Conservation (phyloP, 2,329 filamentous ascomycete species). For the Rhinocladiella mackenziei region DNA sequence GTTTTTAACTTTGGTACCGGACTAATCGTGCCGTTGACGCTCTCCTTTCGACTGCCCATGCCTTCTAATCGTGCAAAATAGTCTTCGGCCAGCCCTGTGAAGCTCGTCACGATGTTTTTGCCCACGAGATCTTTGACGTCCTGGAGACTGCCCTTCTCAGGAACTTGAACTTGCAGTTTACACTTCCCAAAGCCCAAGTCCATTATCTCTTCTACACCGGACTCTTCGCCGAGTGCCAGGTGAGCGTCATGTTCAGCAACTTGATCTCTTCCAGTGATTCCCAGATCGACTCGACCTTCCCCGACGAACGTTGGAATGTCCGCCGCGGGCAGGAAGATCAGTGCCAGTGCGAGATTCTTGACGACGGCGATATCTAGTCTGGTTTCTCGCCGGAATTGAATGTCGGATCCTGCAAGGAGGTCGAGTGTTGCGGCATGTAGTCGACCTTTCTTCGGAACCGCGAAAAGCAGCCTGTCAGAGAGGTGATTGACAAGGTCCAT, state of each 20-base stretch:
- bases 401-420: constrained; percentile 86
- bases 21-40: constrained; percentile 35
- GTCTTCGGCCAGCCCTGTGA: constrained; percentile 74
- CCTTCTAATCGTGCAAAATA: constrained; percentile 80
- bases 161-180: constrained; percentile 95
- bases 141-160: constrained; percentile 70
- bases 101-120: constrained; percentile 92
- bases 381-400: constrained; percentile 92
- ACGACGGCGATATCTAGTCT: constrained; percentile 96
- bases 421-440: constrained; percentile 84
- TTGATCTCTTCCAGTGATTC: constrained; percentile 91
- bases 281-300: constrained; percentile 86
- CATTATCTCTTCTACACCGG: constrained; percentile 77
- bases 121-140: constrained; percentile 76
- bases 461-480: constrained; percentile 89
- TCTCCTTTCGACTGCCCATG: constrained; percentile 35
- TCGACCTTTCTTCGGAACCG: constrained; percentile 98
- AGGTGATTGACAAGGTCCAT: constrained; percentile 67
- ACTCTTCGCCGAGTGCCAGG: constrained; percentile 36
- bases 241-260: constrained; percentile 80
- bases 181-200: constrained; percentile 87
- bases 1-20: constrained; percentile 62
- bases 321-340: constrained; percentile 93
- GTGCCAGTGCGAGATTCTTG: constrained; percentile 91
- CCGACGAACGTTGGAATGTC: constrained; percentile 98